Evolutionary conservation across 352 stramenopile genomes (phyloP).

Genomic region (Phytopythium montanum): DNA sequence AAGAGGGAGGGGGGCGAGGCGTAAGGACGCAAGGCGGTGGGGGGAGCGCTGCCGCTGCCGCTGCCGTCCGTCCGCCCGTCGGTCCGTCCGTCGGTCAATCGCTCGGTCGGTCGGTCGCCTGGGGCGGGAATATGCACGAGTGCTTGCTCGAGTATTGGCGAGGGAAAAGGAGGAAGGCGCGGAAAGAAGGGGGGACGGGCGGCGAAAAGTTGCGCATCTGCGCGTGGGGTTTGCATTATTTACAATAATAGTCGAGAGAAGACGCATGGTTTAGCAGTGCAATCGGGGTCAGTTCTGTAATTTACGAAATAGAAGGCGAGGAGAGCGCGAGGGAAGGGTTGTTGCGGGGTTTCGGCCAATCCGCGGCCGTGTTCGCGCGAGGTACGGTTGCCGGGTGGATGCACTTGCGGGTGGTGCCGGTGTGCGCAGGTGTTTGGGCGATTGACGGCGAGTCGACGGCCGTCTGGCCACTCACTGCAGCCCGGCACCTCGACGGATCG

Average conservation of each 20-base stretch:
- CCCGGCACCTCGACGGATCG: too few species aligned
- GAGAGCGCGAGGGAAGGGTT: not conserved
- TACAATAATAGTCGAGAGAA: not conserved
- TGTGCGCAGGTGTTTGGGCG: not conserved
- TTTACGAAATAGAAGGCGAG: not conserved
- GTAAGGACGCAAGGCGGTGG: too few species aligned
- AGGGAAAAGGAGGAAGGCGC: not conserved
- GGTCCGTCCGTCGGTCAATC: too few species aligned
- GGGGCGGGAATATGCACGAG: not conserved
- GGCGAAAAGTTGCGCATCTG: not conserved
- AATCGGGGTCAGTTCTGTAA: not conserved
- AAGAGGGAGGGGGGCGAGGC: not conserved
- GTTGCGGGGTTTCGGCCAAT: not conserved
- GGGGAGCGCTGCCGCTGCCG: too few species aligned
- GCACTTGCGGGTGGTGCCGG: not conserved
- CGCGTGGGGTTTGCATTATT: not conserved
- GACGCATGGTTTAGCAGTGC: not conserved
- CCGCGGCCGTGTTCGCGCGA: too few species aligned
- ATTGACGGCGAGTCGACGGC: not conserved
- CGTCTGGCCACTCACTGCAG: not conserved
- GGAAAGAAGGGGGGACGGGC: slow-evolving; percentile 6
- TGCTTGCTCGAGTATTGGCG: not conserved
- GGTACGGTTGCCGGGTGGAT: not conserved
- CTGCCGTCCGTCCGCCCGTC: too few species aligned
- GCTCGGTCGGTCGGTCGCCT: not conserved